These are phyloP conservation scores for Fraxinus nigra DNA, from an alignment of 305 asterid genomes.

Conservation along the genomic window DNA sequence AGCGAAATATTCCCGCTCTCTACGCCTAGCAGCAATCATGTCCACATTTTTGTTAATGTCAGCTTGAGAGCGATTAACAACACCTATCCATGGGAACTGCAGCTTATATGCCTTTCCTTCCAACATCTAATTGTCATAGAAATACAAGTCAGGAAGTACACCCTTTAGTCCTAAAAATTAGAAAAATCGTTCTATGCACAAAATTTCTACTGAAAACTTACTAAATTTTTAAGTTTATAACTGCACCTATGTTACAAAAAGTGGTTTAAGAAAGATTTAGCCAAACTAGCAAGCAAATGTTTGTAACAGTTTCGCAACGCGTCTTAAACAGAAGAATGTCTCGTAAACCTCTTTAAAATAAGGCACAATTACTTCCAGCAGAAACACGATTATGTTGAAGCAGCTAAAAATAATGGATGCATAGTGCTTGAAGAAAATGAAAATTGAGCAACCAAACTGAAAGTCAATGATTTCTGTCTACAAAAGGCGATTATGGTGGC, in stretches of 20 bases:
- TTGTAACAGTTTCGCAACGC: conserved; percentile 10
- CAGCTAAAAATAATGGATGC: neutral
- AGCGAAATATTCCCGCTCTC: conserved; percentile 83
- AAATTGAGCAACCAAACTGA: neutral
- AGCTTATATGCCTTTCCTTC: conserved; percentile 86
- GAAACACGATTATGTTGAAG: neutral
- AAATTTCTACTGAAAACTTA: neutral
- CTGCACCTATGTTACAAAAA: neutral
- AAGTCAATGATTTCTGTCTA: neutral
- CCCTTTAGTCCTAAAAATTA: conserved; percentile 14
- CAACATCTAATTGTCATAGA: conserved; percentile 52
- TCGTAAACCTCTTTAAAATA: neutral
- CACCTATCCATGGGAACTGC: conserved; percentile 98
- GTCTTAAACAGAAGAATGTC: neutral
- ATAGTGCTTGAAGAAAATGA: neutral
- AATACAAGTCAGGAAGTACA: neutral
- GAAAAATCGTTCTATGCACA: neutral
- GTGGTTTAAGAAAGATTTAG: neutral
- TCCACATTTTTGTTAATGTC: conserved; percentile 92
- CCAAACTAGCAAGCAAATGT: neutral
- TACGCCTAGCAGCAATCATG: conserved; percentile 94
- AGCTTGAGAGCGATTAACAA: conserved; percentile 93
- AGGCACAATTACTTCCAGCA: neutral
- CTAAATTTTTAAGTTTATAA: neutral
- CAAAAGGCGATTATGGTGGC: neutral